A percentile compares a stretch with the other conserved stretches of the same genome.
Conservation (phyloP, 192 early-diverging fungal genomes). For the Coemansia sp. region DNA sequence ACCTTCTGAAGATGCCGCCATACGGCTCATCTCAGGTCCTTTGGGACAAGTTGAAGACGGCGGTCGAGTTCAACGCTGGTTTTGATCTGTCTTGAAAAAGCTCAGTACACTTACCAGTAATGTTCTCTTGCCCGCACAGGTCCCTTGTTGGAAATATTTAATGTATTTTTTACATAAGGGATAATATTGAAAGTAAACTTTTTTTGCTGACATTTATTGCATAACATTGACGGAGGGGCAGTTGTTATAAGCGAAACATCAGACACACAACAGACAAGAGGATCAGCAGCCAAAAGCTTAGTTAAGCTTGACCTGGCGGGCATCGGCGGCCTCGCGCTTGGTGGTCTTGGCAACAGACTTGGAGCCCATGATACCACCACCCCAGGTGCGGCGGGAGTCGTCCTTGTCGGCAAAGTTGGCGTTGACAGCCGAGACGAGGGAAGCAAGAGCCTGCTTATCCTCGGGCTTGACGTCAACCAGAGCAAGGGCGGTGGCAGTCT, state of each 20-base stretch:
- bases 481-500: constrained; percentile 97
- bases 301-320: constrained; percentile 36
- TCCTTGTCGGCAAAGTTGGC: constrained; percentile 97
- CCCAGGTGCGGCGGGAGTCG: constrained; percentile 89
- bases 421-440: constrained; percentile 89
- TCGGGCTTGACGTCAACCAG: constrained; percentile 91
- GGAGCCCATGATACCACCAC: constrained; percentile 97
- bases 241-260: neutral
- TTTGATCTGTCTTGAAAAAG: constrained; percentile 83
- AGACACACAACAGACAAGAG: neutral
- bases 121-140: neutral
- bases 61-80: constrained; percentile 84
- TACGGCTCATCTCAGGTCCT: constrained; percentile 60
- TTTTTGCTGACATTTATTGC: neutral
- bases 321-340: constrained; percentile 67
- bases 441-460: constrained; percentile 90
- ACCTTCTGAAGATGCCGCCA: constrained; percentile 86
- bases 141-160: too few relatives aligned
- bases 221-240: neutral
- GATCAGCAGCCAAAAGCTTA: too few relatives aligned
- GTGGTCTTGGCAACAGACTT: constrained; percentile 84
- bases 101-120: neutral
- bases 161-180: too few relatives aligned
- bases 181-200: neutral
- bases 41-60: constrained; percentile 76